phyloP scores from a whole-genome alignment of 371 early-diverging fungal genomes.

The Parasitella parasitica region DNA sequence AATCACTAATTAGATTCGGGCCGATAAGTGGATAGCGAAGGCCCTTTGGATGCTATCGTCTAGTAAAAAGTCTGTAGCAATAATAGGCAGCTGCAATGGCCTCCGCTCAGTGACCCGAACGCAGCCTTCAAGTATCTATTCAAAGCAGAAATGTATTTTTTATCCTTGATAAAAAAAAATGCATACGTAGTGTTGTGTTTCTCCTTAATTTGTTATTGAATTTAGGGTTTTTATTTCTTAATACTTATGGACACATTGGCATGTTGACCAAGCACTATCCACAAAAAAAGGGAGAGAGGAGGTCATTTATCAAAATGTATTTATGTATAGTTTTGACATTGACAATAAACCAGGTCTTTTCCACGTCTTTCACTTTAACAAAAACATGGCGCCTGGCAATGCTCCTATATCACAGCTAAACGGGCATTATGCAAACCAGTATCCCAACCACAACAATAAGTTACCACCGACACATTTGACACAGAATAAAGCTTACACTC shows the following conservation, averaged over 20 bases:
- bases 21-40: no score
- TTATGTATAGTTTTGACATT: background rate
- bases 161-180: background rate
- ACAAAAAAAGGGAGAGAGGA: background rate
- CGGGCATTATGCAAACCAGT: background rate
- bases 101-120: background rate
- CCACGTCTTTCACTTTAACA: background rate
- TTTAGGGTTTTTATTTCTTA: background rate
- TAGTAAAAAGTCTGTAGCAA: no score
- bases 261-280: background rate
- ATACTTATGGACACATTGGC: background rate
- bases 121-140: background rate
- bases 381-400: background rate
- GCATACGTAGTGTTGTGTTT: background rate
- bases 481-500: conserved; percentile 5
- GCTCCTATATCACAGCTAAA: background rate
- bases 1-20: no score
- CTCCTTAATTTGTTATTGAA: background rate
- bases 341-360: background rate
- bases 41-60: no score
- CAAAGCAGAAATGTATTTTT: background rate
- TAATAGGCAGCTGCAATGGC: background rate
- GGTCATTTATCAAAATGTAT: background rate
- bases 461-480: background rate
- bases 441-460: background rate